Evolutionary conservation across 2,329 filamentous ascomycete genomes (phyloP).

Genomic region (Sporothrix euskadiensis): DNA sequence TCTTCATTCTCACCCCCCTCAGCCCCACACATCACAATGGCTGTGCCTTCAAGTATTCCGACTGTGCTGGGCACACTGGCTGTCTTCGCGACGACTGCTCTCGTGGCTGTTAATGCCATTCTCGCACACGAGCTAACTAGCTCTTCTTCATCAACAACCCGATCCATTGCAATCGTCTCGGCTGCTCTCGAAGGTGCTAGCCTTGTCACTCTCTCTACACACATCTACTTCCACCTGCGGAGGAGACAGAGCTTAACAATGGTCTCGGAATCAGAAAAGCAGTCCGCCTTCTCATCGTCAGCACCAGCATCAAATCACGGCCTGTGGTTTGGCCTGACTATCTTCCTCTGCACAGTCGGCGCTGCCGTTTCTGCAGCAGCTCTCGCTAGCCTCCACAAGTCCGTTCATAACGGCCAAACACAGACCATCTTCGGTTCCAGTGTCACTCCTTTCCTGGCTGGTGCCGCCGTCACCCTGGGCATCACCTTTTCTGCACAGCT

Average conservation of each 20-base stretch:
- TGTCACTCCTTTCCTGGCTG: constrained; percentile 45
- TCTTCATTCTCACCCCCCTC: neutral
- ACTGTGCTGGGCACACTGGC: constrained; percentile 43
- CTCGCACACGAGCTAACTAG: constrained; percentile 42
- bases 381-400: constrained; percentile 46
- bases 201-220: constrained; percentile 41
- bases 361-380: constrained; percentile 49
- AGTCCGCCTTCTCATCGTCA: too few species aligned
- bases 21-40: constrained; percentile 37
- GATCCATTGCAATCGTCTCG: constrained; percentile 43
- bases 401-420: constrained; percentile 34
- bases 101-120: constrained; percentile 45
- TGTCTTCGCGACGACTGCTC: constrained; percentile 43
- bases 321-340: constrained; percentile 43
- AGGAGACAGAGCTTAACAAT: constrained; percentile 28
- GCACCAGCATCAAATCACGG: constrained; percentile 31
- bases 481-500: constrained; percentile 51
- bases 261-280: constrained; percentile 28
- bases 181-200: constrained; percentile 43
- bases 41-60: constrained; percentile 41
- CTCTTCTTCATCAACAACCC: constrained; percentile 37
- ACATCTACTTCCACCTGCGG: constrained; percentile 40
- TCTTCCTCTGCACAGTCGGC: constrained; percentile 48
- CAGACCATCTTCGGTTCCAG: constrained; percentile 41
- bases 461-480: constrained; percentile 48